phyloP scores from a whole-genome alignment of 225 moss, liverwort and hornwort genomes.

The Asterella californica region DNA sequence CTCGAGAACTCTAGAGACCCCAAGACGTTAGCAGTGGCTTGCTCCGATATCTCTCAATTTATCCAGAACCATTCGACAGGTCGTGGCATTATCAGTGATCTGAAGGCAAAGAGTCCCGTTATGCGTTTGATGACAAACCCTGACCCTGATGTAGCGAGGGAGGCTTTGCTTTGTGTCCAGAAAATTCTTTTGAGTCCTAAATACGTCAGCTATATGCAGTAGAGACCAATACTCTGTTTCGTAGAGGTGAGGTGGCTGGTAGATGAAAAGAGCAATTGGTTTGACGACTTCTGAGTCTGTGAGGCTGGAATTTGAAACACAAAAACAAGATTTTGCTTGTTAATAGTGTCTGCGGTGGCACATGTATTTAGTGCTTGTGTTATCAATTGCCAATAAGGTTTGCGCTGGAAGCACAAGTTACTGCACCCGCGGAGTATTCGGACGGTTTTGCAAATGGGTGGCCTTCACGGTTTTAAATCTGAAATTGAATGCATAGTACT shows the following conservation, averaged over 20 bases:
- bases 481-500: background rate
- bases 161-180: conserved; percentile 88
- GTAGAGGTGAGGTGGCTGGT: conserved; percentile 3
- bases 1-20: conserved; percentile 68
- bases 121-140: conserved; percentile 77
- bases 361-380: conserved; percentile 16
- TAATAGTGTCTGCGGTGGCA: conserved; percentile 9
- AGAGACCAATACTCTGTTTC: background rate
- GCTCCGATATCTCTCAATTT: conserved; percentile 78
- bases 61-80: conserved; percentile 80
- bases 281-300: background rate
- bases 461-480: background rate
- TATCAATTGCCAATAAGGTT: conserved; percentile 22
- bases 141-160: conserved; percentile 71
- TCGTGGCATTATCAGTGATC: conserved; percentile 71
- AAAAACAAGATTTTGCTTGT: conserved; percentile 16
- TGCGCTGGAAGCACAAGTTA: conserved; percentile 6
- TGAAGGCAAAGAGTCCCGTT: conserved; percentile 84
- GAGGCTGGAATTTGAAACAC: conserved; percentile 2
- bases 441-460: background rate
- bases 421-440: background rate
- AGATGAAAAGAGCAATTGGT: background rate
- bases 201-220: conserved; percentile 90
- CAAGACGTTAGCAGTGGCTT: conserved; percentile 79
- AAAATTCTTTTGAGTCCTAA: conserved; percentile 94